phyloP scores from a whole-genome alignment of 139 green algal species.

The Diplosphaera chodatii region DNA sequence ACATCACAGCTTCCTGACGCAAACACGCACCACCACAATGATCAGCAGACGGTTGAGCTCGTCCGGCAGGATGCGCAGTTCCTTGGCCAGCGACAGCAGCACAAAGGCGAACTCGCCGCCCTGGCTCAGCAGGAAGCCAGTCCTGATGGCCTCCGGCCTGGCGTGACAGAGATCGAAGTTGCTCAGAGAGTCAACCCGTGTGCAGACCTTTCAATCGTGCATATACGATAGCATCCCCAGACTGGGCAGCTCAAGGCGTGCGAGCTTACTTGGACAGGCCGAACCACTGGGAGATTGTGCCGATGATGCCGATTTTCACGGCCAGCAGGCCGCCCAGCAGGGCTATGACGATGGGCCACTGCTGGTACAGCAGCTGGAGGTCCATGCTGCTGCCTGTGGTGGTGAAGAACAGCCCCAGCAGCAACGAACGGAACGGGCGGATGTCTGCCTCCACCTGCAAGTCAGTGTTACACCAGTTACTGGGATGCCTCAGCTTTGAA shows the following conservation, averaged over 20 bases:
- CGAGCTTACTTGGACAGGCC: constrained; percentile 70
- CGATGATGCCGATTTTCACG: constrained; percentile 83
- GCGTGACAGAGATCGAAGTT: no score
- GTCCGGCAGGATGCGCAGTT: constrained; percentile 70
- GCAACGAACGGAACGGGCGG: constrained; percentile 79
- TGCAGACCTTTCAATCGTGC: no score
- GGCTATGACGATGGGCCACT: constrained; percentile 62
- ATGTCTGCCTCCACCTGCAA: constrained; percentile 90
- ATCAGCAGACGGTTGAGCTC: constrained; percentile 91
- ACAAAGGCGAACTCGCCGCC: constrained; percentile 99
- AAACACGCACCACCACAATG: constrained; percentile 81
- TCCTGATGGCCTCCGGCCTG: constrained; percentile 73
- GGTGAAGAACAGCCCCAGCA: constrained; percentile 93
- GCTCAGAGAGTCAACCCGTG: no score
- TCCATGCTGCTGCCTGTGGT: constrained; percentile 69
- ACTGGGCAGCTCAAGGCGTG: no score
- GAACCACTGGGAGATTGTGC: constrained; percentile 54
- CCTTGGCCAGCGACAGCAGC: constrained; percentile 77
- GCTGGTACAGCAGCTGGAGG: constrained; percentile 49
- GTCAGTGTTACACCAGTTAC: no score
- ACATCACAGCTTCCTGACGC: no score
- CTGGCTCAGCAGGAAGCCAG: constrained; percentile 83
- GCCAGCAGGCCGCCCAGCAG: constrained; percentile 74
- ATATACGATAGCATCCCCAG: no score
- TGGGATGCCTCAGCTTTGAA: no score